These are phyloP conservation scores for Periconia digitata DNA, from an alignment of 2,329 filamentous ascomycete species.

Conservation along the genomic window DNA sequence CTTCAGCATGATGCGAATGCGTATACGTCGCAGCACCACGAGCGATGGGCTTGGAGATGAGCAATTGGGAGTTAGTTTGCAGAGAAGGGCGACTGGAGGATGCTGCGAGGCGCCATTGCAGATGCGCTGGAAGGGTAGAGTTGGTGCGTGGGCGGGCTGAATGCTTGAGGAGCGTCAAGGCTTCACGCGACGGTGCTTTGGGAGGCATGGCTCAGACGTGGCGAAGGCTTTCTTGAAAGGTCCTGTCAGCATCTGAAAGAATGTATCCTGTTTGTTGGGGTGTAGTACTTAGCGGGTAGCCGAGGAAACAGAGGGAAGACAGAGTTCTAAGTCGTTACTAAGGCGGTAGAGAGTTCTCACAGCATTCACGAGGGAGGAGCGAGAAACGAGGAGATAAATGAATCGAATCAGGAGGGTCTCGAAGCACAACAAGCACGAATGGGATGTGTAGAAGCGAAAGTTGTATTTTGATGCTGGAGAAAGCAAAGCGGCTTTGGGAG, in stretches of 20 bases:
- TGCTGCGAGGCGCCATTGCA: slow-evolving; percentile 23
- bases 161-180: slow-evolving; percentile 35
- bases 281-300: neutral
- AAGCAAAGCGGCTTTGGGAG: neutral
- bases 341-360: neutral
- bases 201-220: slow-evolving; percentile 26
- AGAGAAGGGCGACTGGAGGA: slow-evolving; percentile 16
- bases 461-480: neutral
- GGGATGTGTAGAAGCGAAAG: neutral
- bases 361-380: neutral
- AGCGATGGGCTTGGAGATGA: slow-evolving; percentile 10
- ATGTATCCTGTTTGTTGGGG: neutral
- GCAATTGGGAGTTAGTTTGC: slow-evolving; percentile 17
- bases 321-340: neutral
- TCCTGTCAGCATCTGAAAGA: neutral
- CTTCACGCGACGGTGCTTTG: slow-evolving; percentile 38
- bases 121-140: slow-evolving; percentile 21
- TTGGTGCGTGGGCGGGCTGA: slow-evolving; percentile 28
- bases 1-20: slow-evolving; percentile 76
- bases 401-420: no score
- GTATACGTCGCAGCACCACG: slow-evolving; percentile 72
- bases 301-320: neutral
- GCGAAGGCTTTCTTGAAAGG: neutral
- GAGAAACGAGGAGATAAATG: neutral
- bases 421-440: neutral